Conservation (phyloP, 2,329 filamentous ascomycete genomes). For the Cryphonectria parasitica region DNA sequence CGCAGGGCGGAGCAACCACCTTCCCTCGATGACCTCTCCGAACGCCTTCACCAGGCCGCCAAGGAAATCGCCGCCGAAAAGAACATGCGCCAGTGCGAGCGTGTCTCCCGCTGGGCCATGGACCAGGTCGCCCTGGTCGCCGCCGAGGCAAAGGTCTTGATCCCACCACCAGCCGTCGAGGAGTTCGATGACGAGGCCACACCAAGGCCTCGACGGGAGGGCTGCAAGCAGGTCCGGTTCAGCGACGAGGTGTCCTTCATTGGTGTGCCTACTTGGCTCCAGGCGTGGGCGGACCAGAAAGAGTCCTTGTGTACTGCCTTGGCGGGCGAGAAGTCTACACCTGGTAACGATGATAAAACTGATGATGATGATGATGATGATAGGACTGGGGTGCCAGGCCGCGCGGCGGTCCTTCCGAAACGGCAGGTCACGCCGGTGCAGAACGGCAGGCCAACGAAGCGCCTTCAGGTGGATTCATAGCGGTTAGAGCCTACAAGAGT, state of each 20-base stretch:
- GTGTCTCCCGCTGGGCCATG: not conserved
- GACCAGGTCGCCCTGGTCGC: not conserved
- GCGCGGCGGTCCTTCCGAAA: too few relatives aligned
- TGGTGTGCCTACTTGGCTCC: not conserved
- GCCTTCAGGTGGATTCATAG: too few relatives aligned
- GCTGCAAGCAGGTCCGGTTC: not conserved
- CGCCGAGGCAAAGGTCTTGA: not conserved
- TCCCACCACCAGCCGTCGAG: not conserved
- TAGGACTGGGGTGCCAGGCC: too few relatives aligned
- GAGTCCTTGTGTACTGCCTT: not conserved
- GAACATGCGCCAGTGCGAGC: not conserved
- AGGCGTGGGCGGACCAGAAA: not conserved
- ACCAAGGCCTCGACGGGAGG: not conserved
- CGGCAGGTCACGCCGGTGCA: too few relatives aligned
- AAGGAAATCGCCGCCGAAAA: not conserved
- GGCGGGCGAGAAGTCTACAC: not conserved
- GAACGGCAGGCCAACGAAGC: too few relatives aligned
- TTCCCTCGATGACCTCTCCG: not conserved
- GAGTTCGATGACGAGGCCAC: not conserved
- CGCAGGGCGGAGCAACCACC: not conserved
- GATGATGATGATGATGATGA: too few relatives aligned
- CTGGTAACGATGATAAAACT: not conserved
- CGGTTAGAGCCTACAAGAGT: too few relatives aligned
- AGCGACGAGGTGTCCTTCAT: not conserved
- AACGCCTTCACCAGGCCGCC: not conserved